Evolutionary conservation across 2,329 filamentous ascomycete genomes (phyloP).

Genomic region (Leptographium galeiforme): DNA sequence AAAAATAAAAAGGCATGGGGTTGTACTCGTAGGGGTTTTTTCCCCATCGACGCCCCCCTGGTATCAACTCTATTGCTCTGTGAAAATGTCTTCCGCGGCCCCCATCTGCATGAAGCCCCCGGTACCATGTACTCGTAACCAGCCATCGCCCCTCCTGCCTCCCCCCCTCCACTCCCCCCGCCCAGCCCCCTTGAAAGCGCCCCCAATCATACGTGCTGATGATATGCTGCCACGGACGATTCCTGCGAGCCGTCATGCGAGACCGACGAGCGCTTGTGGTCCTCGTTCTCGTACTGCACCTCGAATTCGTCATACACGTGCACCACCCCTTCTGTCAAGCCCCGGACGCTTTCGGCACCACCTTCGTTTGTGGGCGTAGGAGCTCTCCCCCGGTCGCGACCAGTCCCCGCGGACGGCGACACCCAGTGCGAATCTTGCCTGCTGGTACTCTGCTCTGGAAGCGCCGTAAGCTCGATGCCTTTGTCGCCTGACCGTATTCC

Average conservation of each 20-base stretch:
- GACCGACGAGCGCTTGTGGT: background rate
- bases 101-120: too few species aligned
- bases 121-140: too few species aligned
- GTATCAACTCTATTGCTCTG: too few species aligned
- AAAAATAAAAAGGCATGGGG: too few species aligned
- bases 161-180: too few species aligned
- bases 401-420: too few species aligned
- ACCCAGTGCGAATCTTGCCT: background rate
- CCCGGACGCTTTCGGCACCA: background rate
- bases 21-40: too few species aligned
- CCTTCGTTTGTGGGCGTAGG: background rate
- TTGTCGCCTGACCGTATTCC: background rate
- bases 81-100: too few species aligned
- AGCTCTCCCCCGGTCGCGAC: too few species aligned
- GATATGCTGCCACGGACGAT: background rate
- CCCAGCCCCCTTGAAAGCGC: too few species aligned
- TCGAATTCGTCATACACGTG: background rate
- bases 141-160: too few species aligned
- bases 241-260: background rate
- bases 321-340: conserved; percentile 2
- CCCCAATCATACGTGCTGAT: background rate
- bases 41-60: too few species aligned
- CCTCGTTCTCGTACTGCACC: background rate
- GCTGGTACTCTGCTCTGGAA: background rate
- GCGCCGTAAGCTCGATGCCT: conserved; percentile 2